These are phyloP conservation scores for Clathrus columnatus DNA, from an alignment of 768 basidiomycete genomes.

Conservation along the genomic window DNA sequence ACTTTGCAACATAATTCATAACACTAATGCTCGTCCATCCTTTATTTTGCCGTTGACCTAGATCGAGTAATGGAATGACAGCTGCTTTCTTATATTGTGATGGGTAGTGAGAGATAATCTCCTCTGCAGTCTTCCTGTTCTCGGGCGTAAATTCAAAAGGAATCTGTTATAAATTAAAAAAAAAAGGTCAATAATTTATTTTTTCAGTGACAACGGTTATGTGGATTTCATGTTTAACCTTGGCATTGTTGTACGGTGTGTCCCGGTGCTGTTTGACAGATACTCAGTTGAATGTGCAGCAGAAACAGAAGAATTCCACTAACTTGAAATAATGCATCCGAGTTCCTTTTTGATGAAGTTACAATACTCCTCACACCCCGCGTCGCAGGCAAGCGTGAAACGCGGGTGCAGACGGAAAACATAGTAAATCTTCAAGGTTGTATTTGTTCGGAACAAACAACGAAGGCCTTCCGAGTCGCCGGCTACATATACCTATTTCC, in stretches of 20 bases:
- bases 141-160: conserved; percentile 76
- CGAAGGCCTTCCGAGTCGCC: background rate
- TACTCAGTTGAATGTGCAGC: background rate
- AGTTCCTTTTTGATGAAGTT: conserved; percentile 3
- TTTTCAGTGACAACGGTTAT: background rate
- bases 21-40: conserved; percentile 98
- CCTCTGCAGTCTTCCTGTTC: conserved; percentile 77
- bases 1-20: conserved; percentile 96
- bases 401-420: background rate
- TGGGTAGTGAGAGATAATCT: conserved; percentile 90
- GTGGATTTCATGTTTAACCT: conserved; percentile 32
- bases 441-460: conserved; percentile 1
- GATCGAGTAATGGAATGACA: conserved; percentile 90
- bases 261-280: conserved; percentile 72
- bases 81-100: conserved; percentile 99
- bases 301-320: background rate
- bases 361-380: background rate
- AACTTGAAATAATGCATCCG: conserved; percentile 9
- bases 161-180: conserved; percentile 92
- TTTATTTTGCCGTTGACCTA: conserved; percentile 96
- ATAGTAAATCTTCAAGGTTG: background rate
- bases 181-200: conserved; percentile 47
- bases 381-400: background rate
- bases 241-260: conserved; percentile 89
- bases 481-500: too few species aligned